Evolutionary conservation across 805 yeast genomes (phyloP).

Genomic region (Candida schatavii): DNA sequence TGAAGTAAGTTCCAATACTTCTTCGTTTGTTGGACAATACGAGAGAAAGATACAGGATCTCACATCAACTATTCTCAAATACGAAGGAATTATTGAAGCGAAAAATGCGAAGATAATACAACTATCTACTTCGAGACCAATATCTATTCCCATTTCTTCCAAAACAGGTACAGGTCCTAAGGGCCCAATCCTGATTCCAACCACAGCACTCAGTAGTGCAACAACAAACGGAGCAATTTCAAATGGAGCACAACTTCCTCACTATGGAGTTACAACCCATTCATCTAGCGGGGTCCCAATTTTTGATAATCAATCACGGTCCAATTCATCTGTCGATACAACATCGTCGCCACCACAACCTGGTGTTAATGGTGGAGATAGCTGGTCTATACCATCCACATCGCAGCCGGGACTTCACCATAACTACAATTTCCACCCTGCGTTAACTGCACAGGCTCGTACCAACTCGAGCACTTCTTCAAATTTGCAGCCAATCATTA

Average conservation of each 20-base stretch:
- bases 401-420: neutral
- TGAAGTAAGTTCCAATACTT: slow-evolving; percentile 26
- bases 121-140: slow-evolving; percentile 35
- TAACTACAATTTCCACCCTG: neutral
- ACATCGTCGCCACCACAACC: slow-evolving; percentile 5
- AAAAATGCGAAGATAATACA: slow-evolving; percentile 34
- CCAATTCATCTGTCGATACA: slow-evolving; percentile 11
- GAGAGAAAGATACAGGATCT: slow-evolving; percentile 38
- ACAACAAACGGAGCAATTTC: neutral
- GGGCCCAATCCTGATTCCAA: neutral
- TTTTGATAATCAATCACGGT: slow-evolving; percentile 2
- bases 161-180: neutral
- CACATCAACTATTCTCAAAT: slow-evolving; percentile 24
- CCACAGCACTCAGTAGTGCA: neutral
- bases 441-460: slow-evolving; percentile 6
- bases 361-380: neutral
- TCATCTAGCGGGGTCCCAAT: neutral
- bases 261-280: neutral
- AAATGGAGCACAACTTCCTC: neutral
- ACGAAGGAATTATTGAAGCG: slow-evolving; percentile 36
- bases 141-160: slow-evolving; percentile 26
- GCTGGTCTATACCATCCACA: neutral
- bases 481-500: slow-evolving; percentile 29
- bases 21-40: slow-evolving; percentile 21
- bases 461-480: slow-evolving; percentile 9